Evolutionary conservation across 75 land plant genomes (phyloP).

Genomic region (Larix kaempferi): DNA sequence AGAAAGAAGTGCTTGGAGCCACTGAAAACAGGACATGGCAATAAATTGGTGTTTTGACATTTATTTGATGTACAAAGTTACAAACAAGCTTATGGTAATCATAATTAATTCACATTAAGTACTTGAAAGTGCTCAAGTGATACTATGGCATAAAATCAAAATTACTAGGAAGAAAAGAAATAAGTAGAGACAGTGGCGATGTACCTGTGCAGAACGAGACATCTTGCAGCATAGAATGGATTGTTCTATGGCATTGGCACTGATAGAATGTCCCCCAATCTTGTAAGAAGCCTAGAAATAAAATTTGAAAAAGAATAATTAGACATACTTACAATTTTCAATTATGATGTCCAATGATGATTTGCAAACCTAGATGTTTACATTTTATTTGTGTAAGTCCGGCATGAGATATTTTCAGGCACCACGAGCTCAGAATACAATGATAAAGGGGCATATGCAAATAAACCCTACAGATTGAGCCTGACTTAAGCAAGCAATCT

Average conservation of each 20-base stretch:
- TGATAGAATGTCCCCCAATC: conserved; percentile 72
- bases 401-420: background rate
- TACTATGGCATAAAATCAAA: background rate
- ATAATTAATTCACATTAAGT: background rate
- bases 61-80: background rate
- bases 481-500: background rate
- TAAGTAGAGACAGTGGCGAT: background rate
- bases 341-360: background rate
- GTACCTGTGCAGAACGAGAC: conserved; percentile 66
- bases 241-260: conserved; percentile 80
- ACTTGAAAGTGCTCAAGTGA: background rate
- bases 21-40: conserved; percentile 32
- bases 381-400: background rate
- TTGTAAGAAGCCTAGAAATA: conserved; percentile 88
- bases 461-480: background rate
- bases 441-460: background rate
- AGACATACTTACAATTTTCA: background rate
- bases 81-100: background rate
- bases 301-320: background rate
- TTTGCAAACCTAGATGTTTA: background rate
- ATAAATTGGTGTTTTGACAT: background rate
- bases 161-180: background rate
- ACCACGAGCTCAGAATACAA: background rate
- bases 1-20: conserved; percentile 64
- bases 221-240: conserved; percentile 59